A percentile compares a stretch with the other conserved stretches of the same genome.
Evolutionary conservation across 140 eudicot genomes (phyloP).

Genomic region (Anethum foeniculum): DNA sequence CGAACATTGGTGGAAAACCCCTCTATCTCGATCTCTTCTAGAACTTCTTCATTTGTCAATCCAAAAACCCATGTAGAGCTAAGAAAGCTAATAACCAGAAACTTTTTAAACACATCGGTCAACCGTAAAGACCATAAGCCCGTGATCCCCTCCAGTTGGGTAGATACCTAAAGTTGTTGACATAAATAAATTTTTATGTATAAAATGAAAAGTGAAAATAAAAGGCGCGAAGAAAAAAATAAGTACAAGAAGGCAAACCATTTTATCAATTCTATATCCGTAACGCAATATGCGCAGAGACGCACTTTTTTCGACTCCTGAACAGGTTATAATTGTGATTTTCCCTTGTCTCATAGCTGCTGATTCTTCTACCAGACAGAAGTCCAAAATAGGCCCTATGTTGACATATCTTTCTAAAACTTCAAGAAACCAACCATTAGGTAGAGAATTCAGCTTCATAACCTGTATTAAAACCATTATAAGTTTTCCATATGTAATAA

Average conservation of each 20-base stretch:
- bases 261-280: constrained; percentile 88
- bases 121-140: constrained; percentile 96
- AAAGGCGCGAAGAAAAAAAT: background rate
- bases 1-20: constrained; percentile 72
- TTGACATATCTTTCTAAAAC: constrained; percentile 83
- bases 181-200: background rate
- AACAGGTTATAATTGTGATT: constrained; percentile 96
- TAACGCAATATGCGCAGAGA: constrained; percentile 92
- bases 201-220: background rate
- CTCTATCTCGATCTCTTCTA: constrained; percentile 92
- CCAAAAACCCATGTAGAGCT: constrained; percentile 84
- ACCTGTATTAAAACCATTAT: no score
- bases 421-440: constrained; percentile 40
- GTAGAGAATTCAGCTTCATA: constrained; percentile 67
- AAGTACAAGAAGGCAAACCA: constrained; percentile 27
- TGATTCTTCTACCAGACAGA: constrained; percentile 74
- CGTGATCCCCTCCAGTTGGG: constrained; percentile 89
- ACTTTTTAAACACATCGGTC: constrained; percentile 60
- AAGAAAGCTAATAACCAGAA: constrained; percentile 85
- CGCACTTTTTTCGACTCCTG: constrained; percentile 92
- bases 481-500: no score
- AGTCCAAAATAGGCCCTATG: constrained; percentile 90
- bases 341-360: constrained; percentile 82
- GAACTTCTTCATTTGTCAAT: constrained; percentile 77
- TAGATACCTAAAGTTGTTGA: constrained; percentile 57